Evolutionary conservation across 2,329 filamentous ascomycete genomes (phyloP), one percentile per base, ranked within the genome.

Genomic region (Berkeleyomyces rouxiae): DNA sequence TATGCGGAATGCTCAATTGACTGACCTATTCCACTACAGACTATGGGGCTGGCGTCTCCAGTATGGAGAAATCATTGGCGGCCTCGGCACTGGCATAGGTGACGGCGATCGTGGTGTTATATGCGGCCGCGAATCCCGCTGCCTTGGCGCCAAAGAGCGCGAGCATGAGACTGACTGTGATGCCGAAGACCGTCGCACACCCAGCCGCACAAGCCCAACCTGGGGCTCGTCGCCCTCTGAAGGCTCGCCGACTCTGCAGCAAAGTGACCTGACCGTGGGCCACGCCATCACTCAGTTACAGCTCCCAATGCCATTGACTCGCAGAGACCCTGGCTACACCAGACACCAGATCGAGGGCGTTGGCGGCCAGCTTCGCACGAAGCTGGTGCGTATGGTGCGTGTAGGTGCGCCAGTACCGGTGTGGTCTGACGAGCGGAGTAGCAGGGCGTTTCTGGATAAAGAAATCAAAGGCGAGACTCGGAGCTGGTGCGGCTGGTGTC

Each of bases 401-500:
- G 84, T 96, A 0, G 92, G 91, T 0, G 87, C 86, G 3, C 89
- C 86, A 66, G 92, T 96, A 10, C 86, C 87, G 66, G 89, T 96
- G 71, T 90, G 85, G 75, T 87, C 88, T 67, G 89, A 92, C 70
- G 89, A 95, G 73, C 79, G 81, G 63, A 80, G 80, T 43, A 78
- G 79, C 6, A 83, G 82, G 3, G 78, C 79, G 63, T 86, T 87
- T 67, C 75, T 96, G 36, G 78, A 79, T 13, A 76, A 86, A 33
- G 92, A 97, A 73, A 79, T 85, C 61, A 77, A 77, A 11, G 88
- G 88, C 0, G 73, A 74, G 58, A 78, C 83, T 63, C 80, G 91
- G 65, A 90, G 87, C 70, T 96, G 90, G 89, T 97, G 91, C 72
- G 89, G 87, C 0, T 96, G 92, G 91, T 97, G 92, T 72, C 83